These are phyloP conservation scores for Ustilago trichophora DNA, from an alignment of 1,284 basidiomycete species.

Conservation along the genomic window DNA sequence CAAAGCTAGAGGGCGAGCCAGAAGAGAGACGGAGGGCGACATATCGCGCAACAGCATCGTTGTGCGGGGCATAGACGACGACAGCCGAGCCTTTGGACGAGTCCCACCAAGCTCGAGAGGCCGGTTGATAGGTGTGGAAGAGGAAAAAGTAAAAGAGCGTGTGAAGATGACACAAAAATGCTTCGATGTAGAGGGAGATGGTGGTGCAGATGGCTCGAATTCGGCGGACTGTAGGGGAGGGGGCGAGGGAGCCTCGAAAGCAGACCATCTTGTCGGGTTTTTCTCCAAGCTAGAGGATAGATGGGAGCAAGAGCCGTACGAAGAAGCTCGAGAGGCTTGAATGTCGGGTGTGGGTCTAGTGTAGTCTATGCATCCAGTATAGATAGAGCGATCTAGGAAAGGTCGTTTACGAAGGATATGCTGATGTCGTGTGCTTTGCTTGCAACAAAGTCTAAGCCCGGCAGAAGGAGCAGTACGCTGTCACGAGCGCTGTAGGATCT, in stretches of 20 bases:
- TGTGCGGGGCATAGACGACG: constrained; percentile 44
- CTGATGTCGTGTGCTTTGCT: too few species aligned
- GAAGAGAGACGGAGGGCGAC: constrained; percentile 41
- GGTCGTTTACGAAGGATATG: background rate
- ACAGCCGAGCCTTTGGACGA: constrained; percentile 41
- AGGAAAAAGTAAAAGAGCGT: constrained; percentile 32
- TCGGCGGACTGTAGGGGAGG: constrained; percentile 22
- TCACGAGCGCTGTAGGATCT: too few species aligned
- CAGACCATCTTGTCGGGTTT: constrained; percentile 26
- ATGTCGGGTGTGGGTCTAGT: too few species aligned
- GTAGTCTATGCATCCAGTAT: background rate
- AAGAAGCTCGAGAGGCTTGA: too few species aligned
- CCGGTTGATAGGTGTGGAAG: constrained; percentile 26
- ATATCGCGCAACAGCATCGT: constrained; percentile 41
- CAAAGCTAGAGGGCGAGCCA: constrained; percentile 43
- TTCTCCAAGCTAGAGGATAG: too few species aligned
- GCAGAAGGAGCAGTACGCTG: too few species aligned
- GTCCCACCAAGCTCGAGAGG: constrained; percentile 44
- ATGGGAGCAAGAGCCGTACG: too few species aligned
- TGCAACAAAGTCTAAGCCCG: too few species aligned
- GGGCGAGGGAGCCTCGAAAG: constrained; percentile 30
- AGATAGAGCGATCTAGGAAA: too few species aligned
- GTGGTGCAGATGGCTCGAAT: constrained; percentile 30
- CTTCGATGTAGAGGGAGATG: constrained; percentile 31
- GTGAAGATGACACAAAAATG: constrained; percentile 26